A percentile compares a stretch with the other conserved stretches of the same genome.
Evolutionary conservation across 345 rosid genomes (phyloP).

Genomic region (Bruguiera gymnorhiza): DNA sequence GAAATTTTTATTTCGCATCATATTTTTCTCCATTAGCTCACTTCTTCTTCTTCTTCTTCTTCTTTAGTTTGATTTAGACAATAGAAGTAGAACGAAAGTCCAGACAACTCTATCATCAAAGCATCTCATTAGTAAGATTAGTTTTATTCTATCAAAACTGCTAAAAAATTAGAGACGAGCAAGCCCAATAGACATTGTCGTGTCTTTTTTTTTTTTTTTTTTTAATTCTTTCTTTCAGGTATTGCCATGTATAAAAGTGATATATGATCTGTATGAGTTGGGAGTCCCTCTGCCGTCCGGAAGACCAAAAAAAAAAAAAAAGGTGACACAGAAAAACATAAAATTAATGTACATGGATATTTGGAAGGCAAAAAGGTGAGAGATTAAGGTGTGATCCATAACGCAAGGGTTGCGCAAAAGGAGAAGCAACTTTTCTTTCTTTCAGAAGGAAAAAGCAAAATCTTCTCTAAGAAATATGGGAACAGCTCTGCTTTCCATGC

Average conservation of each 20-base stretch:
- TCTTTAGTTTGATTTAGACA: no score
- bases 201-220: neutral
- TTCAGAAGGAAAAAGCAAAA: conserved; percentile 43
- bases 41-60: no score
- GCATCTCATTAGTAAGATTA: no score
- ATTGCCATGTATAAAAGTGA: neutral
- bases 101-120: no score
- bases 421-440: conserved; percentile 44
- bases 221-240: neutral
- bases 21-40: no score
- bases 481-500: conserved; percentile 49
- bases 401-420: conserved; percentile 49
- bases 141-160: no score
- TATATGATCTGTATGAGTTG: neutral
- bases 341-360: neutral
- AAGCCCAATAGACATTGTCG: no score
- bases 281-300: neutral
- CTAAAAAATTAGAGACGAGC: no score
- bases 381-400: conserved; percentile 34
- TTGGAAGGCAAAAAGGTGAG: conserved; percentile 3
- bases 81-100: no score
- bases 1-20: no score
- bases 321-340: no score
- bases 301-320: neutral
- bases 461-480: conserved; percentile 43